These are phyloP conservation scores for Pyrenochaeta sp. DNA, from an alignment of 2,329 filamentous ascomycete species.

Conservation along the genomic window DNA sequence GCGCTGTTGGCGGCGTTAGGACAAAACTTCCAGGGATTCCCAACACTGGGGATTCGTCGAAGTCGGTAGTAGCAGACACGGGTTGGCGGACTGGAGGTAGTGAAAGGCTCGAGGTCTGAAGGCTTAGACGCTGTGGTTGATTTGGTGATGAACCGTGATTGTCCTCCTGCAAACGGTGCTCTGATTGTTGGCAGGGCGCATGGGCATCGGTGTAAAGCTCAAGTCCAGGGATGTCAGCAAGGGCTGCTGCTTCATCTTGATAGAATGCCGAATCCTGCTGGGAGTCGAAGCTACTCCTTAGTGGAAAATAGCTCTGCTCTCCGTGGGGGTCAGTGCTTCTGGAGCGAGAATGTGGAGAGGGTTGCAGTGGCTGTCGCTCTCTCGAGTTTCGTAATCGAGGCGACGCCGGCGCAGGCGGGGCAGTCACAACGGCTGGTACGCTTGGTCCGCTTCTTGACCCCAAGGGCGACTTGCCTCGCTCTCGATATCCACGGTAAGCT, in stretches of 20 bases:
- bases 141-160: conserved; percentile 10
- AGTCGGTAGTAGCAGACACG: conserved; percentile 51
- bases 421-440: conserved; percentile 41
- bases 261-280: conserved; percentile 8
- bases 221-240: conserved; percentile 1
- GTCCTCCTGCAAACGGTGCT: conserved; percentile 14
- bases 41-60: conserved; percentile 71
- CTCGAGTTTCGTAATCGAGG: conserved; percentile 46
- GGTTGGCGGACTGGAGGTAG: conserved; percentile 40
- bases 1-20: conserved; percentile 38
- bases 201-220: neutral
- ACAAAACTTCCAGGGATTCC: conserved; percentile 72
- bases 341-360: conserved; percentile 31
- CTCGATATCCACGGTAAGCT: conserved; percentile 44
- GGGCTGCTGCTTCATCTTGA: conserved; percentile 3
- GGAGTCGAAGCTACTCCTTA: conserved; percentile 16
- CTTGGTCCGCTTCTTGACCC: conserved; percentile 31
- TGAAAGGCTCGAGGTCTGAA: conserved; percentile 38
- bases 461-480: conserved; percentile 41
- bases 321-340: conserved; percentile 29
- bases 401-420: conserved; percentile 39
- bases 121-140: conserved; percentile 31
- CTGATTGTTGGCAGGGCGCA: conserved; percentile 7
- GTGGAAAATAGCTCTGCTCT: conserved; percentile 36
- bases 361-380: conserved; percentile 40